Evolutionary conservation across 2,329 filamentous ascomycete species (phyloP).

Genomic region (Neonectria neomacrospora): DNA sequence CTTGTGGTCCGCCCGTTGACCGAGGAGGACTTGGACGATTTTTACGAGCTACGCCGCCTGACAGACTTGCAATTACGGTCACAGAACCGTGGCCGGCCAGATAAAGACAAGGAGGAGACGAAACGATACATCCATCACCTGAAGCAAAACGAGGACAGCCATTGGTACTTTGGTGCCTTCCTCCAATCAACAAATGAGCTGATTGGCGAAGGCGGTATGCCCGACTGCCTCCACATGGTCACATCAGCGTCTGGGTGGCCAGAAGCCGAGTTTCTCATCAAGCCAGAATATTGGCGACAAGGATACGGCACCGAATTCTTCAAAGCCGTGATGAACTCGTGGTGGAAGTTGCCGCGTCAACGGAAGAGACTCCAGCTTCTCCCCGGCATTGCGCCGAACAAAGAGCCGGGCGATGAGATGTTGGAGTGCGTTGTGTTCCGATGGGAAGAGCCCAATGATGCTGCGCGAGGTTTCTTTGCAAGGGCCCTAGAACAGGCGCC

Average conservation of each 20-base stretch:
- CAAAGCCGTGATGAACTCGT: conserved; percentile 30
- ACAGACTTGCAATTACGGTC: conserved; percentile 23
- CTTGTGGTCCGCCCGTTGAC: conserved; percentile 30
- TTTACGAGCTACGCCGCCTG: conserved; percentile 27
- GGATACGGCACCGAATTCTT: conserved; percentile 33
- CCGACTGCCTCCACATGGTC: conserved; percentile 28
- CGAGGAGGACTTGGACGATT: conserved; percentile 30
- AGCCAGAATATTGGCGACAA: conserved; percentile 29
- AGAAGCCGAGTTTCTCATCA: conserved; percentile 35
- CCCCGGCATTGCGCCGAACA: conserved; percentile 10
- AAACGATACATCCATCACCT: conserved; percentile 23
- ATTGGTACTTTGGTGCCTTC: conserved; percentile 36
- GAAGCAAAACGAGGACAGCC: conserved; percentile 23
- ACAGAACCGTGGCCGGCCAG: conserved; percentile 26
- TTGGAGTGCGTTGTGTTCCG: conserved; percentile 29
- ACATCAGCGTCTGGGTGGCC: conserved; percentile 33
- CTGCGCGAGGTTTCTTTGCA: conserved; percentile 26
- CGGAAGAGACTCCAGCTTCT: conserved; percentile 28
- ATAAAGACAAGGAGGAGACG: conserved; percentile 30
- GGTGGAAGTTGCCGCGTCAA: conserved; percentile 34
- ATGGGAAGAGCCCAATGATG: conserved; percentile 31
- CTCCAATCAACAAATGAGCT: conserved; percentile 31
- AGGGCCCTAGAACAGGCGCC: conserved; percentile 32
- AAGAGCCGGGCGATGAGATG: conserved; percentile 29
- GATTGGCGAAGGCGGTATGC: conserved; percentile 33